These are phyloP conservation scores for Skeletonema costatum DNA, from an alignment of 108 stramenopile species.

Conservation along the genomic window DNA sequence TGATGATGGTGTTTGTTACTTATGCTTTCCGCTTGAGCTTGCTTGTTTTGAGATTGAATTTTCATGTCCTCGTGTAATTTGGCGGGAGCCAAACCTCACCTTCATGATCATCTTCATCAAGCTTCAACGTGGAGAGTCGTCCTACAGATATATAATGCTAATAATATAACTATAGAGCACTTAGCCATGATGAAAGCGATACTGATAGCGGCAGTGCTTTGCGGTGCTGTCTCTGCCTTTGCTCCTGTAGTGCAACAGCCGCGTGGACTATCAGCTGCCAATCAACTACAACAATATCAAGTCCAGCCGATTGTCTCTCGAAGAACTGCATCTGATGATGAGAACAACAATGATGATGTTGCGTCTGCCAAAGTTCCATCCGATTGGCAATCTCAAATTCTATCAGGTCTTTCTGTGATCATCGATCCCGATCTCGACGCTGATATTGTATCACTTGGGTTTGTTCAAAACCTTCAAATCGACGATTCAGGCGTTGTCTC, in stretches of 20 bases:
- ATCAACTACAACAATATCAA: not conserved
- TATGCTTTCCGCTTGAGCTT: too few species aligned
- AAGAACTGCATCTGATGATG: not conserved
- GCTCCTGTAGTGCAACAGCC: not conserved
- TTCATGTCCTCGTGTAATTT: too few species aligned
- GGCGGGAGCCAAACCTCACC: too few species aligned
- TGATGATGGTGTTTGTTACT: too few species aligned
- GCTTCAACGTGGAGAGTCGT: too few species aligned
- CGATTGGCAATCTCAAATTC: slow-evolving; percentile 75
- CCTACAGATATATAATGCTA: too few species aligned
- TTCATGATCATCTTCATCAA: too few species aligned
- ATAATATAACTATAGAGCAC: too few species aligned
- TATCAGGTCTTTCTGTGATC: slow-evolving; percentile 55
- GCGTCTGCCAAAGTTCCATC: slow-evolving; percentile 37
- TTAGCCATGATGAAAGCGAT: not conserved
- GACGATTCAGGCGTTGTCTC: slow-evolving; percentile 56
- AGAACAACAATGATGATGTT: not conserved
- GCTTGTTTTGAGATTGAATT: too few species aligned
- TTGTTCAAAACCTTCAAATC: slow-evolving; percentile 66
- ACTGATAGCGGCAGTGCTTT: not conserved
- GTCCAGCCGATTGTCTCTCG: not conserved
- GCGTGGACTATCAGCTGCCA: not conserved
- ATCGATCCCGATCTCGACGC: slow-evolving; percentile 80
- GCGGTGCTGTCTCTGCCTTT: not conserved
- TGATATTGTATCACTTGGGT: slow-evolving; percentile 82